Conservation (phyloP, 257 asterid species). For the Solanum pinnatisectum region DNA sequence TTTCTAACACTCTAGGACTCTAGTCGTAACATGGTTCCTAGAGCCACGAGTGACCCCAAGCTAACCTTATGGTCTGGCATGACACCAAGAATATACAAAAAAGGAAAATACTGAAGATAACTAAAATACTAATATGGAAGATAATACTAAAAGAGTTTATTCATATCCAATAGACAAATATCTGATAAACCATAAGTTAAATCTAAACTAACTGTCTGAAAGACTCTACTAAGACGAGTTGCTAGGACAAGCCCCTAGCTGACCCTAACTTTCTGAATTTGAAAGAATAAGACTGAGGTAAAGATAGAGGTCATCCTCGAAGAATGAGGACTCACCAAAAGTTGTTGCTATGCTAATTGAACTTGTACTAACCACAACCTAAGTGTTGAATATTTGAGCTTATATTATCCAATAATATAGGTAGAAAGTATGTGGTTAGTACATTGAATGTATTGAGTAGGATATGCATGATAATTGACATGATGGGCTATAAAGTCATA, state of each 20-base stretch:
- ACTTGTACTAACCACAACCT: neutral
- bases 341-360: neutral
- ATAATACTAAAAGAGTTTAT: no score
- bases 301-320: neutral
- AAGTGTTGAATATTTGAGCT: neutral
- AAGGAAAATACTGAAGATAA: no score
- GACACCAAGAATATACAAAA: no score
- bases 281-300: neutral
- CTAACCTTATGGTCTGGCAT: no score
- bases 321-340: neutral
- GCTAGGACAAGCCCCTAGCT: neutral
- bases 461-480: neutral
- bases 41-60: no score
- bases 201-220: no score
- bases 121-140: no score
- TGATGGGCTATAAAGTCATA: neutral
- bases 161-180: no score
- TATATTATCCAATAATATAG: no score
- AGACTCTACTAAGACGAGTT: neutral
- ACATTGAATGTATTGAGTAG: neutral
- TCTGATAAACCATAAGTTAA: no score
- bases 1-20: no score
- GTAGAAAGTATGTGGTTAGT: neutral
- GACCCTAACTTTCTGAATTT: neutral
- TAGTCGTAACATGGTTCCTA: no score